A percentile compares a stretch with the other conserved stretches of the same genome.
Evolutionary conservation across 352 stramenopile species (phyloP).

Genomic region (Pythium biforme): DNA sequence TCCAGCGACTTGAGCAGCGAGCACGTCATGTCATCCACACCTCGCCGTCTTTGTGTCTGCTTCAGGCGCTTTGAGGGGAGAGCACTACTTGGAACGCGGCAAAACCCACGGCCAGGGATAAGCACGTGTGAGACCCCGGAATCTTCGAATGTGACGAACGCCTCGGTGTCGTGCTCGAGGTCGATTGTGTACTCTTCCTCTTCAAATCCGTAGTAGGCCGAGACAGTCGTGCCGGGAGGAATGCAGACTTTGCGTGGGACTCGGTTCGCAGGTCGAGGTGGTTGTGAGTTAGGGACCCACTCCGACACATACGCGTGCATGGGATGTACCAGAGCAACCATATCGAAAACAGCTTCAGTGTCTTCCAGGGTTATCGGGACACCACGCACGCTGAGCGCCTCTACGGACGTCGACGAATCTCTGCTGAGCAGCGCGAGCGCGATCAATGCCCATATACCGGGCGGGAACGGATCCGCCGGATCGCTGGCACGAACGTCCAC

Average conservation of each 20-base stretch:
- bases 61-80: not conserved
- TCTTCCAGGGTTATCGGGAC: not conserved
- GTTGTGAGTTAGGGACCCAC: not conserved
- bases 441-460: not conserved
- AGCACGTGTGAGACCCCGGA: not conserved
- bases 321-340: not conserved
- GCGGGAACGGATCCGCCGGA: not conserved
- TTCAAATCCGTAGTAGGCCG: constrained; percentile 7
- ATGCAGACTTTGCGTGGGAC: not conserved
- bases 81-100: not conserved
- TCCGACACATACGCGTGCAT: not conserved
- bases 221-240: not conserved
- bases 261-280: not conserved
- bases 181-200: constrained; percentile 5
- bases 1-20: not conserved
- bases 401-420: not conserved
- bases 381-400: not conserved
- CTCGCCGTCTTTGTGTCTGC: not conserved
- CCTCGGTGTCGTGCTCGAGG: not conserved
- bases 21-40: not conserved
- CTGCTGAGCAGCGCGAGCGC: not conserved
- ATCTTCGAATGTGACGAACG: not conserved
- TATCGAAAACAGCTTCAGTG: not conserved
- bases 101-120: not conserved
- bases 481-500: not conserved